phyloP scores from a whole-genome alignment of 768 basidiomycete genomes.

The Pholiota conissans region DNA sequence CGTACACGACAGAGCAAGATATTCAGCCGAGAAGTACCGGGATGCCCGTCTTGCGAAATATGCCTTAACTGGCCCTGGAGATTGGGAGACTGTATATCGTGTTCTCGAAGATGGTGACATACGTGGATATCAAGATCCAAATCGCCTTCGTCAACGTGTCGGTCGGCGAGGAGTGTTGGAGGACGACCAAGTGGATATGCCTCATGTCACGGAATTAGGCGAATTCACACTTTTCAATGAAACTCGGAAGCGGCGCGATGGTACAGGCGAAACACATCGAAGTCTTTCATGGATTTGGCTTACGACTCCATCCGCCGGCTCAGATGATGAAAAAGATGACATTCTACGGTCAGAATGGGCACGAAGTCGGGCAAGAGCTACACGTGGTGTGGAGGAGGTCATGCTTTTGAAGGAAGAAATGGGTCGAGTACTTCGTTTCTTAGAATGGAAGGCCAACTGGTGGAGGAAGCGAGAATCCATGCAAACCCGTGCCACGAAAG shows the following conservation, averaged over 20 bases:
- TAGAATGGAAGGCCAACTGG: conserved; percentile 17
- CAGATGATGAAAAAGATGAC: neutral
- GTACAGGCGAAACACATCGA: conserved; percentile 12
- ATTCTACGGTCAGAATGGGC: conserved; percentile 29
- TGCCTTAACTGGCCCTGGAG: conserved; percentile 10
- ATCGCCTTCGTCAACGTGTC: neutral
- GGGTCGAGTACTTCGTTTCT: conserved; percentile 9
- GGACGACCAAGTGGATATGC: neutral
- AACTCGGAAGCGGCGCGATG: conserved; percentile 1
- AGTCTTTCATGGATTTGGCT: conserved; percentile 16
- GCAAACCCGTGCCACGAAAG: too few species aligned
- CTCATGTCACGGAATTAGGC: neutral
- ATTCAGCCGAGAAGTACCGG: conserved; percentile 15
- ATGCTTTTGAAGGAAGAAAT: conserved; percentile 25
- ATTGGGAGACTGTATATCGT: conserved; percentile 13
- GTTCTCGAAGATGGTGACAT: conserved; percentile 8
- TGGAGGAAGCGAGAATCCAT: conserved; percentile 7
- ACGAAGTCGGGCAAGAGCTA: conserved; percentile 18
- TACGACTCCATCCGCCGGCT: neutral
- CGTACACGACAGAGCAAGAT: conserved; percentile 11
- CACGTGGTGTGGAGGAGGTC: conserved; percentile 24
- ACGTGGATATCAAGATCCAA: neutral
- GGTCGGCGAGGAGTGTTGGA: conserved; percentile 1
- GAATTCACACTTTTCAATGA: neutral
- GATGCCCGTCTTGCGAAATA: conserved; percentile 11